Evolutionary conservation across 371 early-diverging fungal genomes (phyloP).

Genomic region (Mucor mucedo): DNA sequence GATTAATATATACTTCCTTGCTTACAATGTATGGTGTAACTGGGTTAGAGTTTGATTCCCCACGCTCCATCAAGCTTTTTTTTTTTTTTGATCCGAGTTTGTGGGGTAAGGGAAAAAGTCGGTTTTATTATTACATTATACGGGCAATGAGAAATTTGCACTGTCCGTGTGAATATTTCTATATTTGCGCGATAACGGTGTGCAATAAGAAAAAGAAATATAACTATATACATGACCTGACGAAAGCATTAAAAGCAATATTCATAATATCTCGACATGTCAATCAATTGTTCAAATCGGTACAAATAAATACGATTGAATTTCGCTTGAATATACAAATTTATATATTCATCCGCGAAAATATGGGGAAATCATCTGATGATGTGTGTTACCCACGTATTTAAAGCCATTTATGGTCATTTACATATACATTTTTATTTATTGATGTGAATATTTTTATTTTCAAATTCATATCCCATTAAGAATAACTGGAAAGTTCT

Average conservation of each 20-base stretch:
- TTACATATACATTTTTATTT: not conserved
- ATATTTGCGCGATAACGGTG: not conserved
- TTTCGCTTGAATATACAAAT: constrained; percentile 7
- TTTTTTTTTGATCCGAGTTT: not conserved
- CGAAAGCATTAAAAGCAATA: not conserved
- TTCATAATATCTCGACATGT: no score
- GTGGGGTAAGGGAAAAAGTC: not conserved
- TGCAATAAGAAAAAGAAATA: not conserved
- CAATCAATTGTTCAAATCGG: constrained; percentile 1
- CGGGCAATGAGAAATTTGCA: no score
- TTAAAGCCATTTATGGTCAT: not conserved
- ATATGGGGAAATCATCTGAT: not conserved
- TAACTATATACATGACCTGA: not conserved
- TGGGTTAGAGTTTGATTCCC: not conserved
- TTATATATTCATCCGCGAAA: constrained; percentile 4
- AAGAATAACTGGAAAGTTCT: not conserved
- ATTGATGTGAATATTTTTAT: not conserved
- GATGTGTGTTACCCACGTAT: not conserved
- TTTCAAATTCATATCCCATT: not conserved
- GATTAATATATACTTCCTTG: no score
- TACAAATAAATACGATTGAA: constrained; percentile 2
- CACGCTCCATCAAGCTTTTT: not conserved
- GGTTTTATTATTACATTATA: not conserved
- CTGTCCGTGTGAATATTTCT: not conserved
- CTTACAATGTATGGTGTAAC: not conserved